Base-by-base conservation (phyloP, 2,329 filamentous ascomycete genomes). In the Emericellopsis cladophorae region DNA sequence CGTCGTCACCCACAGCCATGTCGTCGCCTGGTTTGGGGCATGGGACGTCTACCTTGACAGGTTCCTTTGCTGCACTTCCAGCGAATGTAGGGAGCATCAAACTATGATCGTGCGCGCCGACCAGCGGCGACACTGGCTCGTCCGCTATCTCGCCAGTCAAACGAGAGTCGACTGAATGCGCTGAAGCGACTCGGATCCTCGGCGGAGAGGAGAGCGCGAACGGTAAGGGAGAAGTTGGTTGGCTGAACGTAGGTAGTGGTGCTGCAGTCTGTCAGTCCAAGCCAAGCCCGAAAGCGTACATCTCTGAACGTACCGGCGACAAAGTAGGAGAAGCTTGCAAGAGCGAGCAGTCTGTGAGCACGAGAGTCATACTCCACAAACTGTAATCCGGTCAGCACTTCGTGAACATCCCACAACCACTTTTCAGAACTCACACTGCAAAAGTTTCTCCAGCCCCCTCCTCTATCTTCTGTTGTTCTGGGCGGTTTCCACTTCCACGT, bases 351-450 rank as follows among this genome's bases (percentile, higher is more conserved):
- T 47, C 83, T 78, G 62, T 98, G 92, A 29, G 88, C 87, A 50
- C 90, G 79, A 55, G 92, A 84, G 61, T 98, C 89, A 56, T 98
- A 98, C 61, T 98, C 92, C 51, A 96, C 83, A 62, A 98, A 95
- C 82, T 87, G 33, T 4, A 2, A 40, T 4, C 15, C 31, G 11
- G 49, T 62, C 44, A 62, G 57, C 41, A 45, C 22, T 21, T 16
- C 10, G 18, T 35, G 26, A 31, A 9, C n/a, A 7, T n/a, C 11
- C 12, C 26, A 38, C 9, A 16, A 40, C 31, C 8, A 33, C 36
- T 23, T 34, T 15, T 26, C 5, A 26, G 34, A 37, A 63, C 74
- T 46, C 68, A 87, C 82, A 58, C 87, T 95, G 70, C 92, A 96
- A 51, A 82, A 84, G 56, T 93, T 96, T 55, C 87, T 84, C 90